Evolutionary conservation across 768 basidiomycete genomes (phyloP).

Genomic region (Mycena maculata): DNA sequence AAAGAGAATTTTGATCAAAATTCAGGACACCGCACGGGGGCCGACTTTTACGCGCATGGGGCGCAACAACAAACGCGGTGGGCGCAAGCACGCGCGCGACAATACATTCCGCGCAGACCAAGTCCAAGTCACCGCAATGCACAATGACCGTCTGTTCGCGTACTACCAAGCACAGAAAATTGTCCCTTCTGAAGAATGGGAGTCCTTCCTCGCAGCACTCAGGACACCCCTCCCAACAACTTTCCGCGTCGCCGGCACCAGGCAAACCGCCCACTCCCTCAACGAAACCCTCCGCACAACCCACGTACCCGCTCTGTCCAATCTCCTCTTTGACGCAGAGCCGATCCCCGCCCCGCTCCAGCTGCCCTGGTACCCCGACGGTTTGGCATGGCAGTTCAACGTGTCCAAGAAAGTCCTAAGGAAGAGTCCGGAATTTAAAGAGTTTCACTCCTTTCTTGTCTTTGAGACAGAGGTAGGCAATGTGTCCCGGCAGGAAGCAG

Average conservation of each 20-base stretch:
- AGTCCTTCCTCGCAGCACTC: slow-evolving; percentile 71
- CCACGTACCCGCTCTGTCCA: slow-evolving; percentile 81
- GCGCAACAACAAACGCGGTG: slow-evolving; percentile 35
- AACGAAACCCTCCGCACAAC: slow-evolving; percentile 81
- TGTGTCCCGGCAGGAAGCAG: slow-evolving; percentile 94
- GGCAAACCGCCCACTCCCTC: slow-evolving; percentile 78
- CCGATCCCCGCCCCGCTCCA: slow-evolving; percentile 82
- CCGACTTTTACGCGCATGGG: too few species aligned
- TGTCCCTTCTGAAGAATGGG: slow-evolving; percentile 84
- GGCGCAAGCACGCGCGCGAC: slow-evolving; percentile 30
- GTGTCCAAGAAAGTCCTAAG: slow-evolving; percentile 90
- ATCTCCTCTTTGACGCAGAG: slow-evolving; percentile 82
- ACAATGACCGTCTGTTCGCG: slow-evolving; percentile 71
- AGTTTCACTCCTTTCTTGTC: slow-evolving; percentile 95
- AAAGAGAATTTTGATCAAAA: too few species aligned
- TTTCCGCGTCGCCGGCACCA: slow-evolving; percentile 90
- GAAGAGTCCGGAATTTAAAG: slow-evolving; percentile 90
- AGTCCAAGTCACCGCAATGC: slow-evolving; percentile 72
- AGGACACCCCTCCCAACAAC: slow-evolving; percentile 88
- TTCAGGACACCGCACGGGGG: too few species aligned
- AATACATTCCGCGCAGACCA: slow-evolving; percentile 60
- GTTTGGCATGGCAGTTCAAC: slow-evolving; percentile 97
- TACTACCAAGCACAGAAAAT: slow-evolving; percentile 86
- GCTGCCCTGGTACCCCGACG: slow-evolving; percentile 94
- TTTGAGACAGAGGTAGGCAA: slow-evolving; percentile 99